Evolutionary conservation across 2,329 filamentous ascomycete genomes (phyloP).

Genomic region (Didymella lethalis): DNA sequence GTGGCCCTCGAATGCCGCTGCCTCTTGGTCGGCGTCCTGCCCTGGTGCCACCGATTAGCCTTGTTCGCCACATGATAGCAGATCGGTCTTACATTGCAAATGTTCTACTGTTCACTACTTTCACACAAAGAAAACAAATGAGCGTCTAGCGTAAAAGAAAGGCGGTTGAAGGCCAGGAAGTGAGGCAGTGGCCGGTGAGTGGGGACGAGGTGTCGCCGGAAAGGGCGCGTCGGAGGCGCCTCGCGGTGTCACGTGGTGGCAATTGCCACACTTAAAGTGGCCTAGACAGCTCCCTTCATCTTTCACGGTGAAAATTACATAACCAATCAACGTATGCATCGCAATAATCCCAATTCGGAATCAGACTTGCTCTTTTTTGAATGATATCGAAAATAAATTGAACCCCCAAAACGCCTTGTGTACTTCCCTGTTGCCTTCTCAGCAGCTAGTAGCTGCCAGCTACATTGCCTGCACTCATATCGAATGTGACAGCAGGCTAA

Average conservation of each 20-base stretch:
- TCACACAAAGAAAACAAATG: background rate
- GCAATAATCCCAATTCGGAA: too few species aligned
- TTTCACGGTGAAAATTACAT: background rate
- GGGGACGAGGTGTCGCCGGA: slow-evolving; percentile 18
- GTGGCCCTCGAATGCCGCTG: slow-evolving; percentile 63
- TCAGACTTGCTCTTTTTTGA: background rate
- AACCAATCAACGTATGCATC: background rate
- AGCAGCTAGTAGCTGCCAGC: background rate
- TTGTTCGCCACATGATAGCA: slow-evolving; percentile 3
- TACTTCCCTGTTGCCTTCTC: background rate
- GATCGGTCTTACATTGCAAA: slow-evolving; percentile 27
- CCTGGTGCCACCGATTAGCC: slow-evolving; percentile 39
- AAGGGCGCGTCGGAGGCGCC: slow-evolving; percentile 26
- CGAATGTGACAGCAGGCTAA: background rate
- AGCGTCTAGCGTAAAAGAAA: background rate
- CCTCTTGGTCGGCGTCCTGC: slow-evolving; percentile 50
- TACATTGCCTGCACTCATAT: background rate
- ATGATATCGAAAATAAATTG: background rate
- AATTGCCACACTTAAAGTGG: slow-evolving; percentile 1
- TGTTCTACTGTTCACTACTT: background rate
- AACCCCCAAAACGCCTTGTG: background rate
- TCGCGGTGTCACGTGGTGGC: slow-evolving; percentile 40
- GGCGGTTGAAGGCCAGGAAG: slow-evolving; percentile 6
- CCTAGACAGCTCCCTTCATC: slow-evolving; percentile 12
- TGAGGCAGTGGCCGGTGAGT: slow-evolving; percentile 10